Base-by-base conservation (phyloP, 2,329 filamentous ascomycete species). In the Microcyclospora tardicrescens region DNA sequence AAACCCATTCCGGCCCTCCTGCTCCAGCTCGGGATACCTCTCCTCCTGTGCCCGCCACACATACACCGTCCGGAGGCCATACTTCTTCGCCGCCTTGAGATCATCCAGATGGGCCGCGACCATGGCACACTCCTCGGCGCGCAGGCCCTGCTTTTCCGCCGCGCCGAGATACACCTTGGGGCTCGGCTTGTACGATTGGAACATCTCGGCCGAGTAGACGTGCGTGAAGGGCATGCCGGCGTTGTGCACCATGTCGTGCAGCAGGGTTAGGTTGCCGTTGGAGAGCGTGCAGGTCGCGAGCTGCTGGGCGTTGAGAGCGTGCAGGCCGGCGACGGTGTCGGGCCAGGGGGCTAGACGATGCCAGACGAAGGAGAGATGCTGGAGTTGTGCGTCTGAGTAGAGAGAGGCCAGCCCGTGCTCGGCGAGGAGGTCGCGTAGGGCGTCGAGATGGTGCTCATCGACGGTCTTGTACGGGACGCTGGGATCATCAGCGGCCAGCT, bases 51-150 rank as follows among this genome's bases (percentile, higher is more conserved):
- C 57, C 41, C 84, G 66, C 61, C 84, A 81, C 2, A 91, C 74
- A 55, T 86, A 91, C 2, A 91, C 67, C 0, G 81, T 84, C 49
- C 71, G 67, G 43, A 86, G 62, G 0, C 84, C 84, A 43, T 66
- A 69, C 2, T 51, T 55, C 49, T 75, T 75, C 4, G 84, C 84
- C 0, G 71, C 79, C 43, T 73, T 63, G 39, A 91, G 61, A 58
- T 89, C 84, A 5, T 53, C 58, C 41, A 89, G 61, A 61, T 89
- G 83, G 29, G 83, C 77, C 12, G 84, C 84, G 14, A 91, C 81
- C 73, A 89, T 75, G 10, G 73, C 80, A 41, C 84, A 79, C 53
- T 86, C 67, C 2, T 57, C 55, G 0, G 77, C 70, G 43, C 69
- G 50, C 34, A 77, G 44, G 0, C 70, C 72, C 36, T 87, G 58